Base-by-base conservation (phyloP, 192 early-diverging fungal genomes). In the Backusella parvicylindrica region DNA sequence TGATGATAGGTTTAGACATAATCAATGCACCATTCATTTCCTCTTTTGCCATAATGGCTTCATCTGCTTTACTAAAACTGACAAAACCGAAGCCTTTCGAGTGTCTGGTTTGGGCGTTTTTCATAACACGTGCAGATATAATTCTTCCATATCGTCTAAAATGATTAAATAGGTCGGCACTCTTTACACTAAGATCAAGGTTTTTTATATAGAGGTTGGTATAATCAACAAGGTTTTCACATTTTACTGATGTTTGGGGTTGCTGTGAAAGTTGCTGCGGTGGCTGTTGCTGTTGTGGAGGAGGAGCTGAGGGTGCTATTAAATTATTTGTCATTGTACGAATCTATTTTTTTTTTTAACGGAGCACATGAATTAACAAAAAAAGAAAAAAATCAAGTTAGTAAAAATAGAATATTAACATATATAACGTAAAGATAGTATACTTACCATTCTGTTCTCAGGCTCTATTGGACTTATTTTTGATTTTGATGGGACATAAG, bases 201-300 rank as follows among this genome's bases (percentile, higher is more conserved):
- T 98, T 98, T 87, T 97, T 97, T 86, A 98, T 98, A 83, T 96
- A 98, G 70, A 98, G 92, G 85, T 98, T 98, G 76, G 93, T 82
- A 63, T 64, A 79, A 40, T 86, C 84, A 2, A 85, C 80, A 8
- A 32, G 36, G 30, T 69, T 83, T 23, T 60, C 53, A 60, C 23
- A 26, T 26, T 28, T 60, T 60, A 4, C 53, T 0, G 11, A 6
- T 23, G 26, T 11, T 12, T 26, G 53, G 1, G 21, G 53, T 60
- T 60, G 53, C 8, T 23, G 26, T 28, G 53, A 21, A 53, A 21
- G 8, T 16, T 23, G 49, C 40, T 12, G 43, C 73, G 53, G 73
- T 64, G 33, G 70, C 68, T 64, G 47, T 56, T n/a, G 56, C 71
- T 30, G 60, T 36, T 75, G 33, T 38, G 18, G 50, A 53, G 18